Conservation (phyloP, 768 basidiomycete genomes). For the Hydnomerulius pinastri region DNA sequence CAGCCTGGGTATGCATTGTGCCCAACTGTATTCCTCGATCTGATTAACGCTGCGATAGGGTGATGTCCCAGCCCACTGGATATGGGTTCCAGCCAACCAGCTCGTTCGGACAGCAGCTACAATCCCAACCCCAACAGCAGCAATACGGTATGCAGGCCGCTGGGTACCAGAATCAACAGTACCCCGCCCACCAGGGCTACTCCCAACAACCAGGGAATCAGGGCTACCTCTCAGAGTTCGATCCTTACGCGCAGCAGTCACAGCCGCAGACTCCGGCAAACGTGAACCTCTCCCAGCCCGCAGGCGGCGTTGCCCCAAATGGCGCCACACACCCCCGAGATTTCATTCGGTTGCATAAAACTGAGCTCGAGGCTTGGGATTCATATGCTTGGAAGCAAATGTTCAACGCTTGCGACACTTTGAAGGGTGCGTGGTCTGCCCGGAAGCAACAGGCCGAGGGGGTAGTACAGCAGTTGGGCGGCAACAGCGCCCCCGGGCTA, state of each 20-base stretch:
- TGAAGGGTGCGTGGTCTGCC: conserved; percentile 66
- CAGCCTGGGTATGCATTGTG: conserved; percentile 17
- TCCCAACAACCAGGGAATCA: conserved; percentile 21
- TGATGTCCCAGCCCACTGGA: conserved; percentile 34
- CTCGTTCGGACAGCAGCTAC: conserved; percentile 58
- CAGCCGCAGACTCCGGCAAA: conserved; percentile 8
- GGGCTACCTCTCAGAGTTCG: conserved; percentile 40
- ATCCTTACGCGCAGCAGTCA: conserved; percentile 36
- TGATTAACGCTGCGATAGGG: neutral
- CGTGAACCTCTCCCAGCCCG: neutral
- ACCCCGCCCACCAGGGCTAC: conserved; percentile 33
- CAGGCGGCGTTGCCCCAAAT: conserved; percentile 22
- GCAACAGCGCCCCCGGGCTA: conserved; percentile 33
- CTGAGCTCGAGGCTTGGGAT: conserved; percentile 74
- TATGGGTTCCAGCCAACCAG: conserved; percentile 50
- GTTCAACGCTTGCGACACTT: conserved; percentile 57
- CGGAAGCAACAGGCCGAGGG: conserved; percentile 58
- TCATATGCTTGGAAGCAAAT: conserved; percentile 71
- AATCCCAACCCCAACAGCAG: conserved; percentile 27
- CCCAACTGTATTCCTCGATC: neutral
- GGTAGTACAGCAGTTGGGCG: conserved; percentile 47
- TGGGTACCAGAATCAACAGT: conserved; percentile 29
- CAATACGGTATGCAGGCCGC: conserved; percentile 22
- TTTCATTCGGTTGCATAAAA: conserved; percentile 64
- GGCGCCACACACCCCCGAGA: conserved; percentile 63